Base-by-base conservation (phyloP, 257 asterid genomes). In the Solanum rostratum region DNA sequence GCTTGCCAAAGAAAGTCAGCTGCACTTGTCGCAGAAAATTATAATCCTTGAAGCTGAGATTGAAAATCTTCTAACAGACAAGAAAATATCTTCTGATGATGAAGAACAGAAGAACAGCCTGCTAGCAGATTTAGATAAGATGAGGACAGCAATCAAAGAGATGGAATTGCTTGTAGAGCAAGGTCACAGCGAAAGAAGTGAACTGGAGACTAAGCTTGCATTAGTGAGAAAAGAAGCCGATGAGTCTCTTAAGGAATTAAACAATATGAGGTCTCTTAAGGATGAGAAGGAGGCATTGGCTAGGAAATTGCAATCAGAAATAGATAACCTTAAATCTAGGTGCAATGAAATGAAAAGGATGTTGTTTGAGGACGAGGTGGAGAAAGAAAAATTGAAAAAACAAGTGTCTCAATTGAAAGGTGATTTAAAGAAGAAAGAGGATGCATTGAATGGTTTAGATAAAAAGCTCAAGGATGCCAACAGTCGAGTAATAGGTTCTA, bases 341-440 rank as follows among this genome's bases (percentile, higher is more conserved):
- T 85, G 89, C 70, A 55, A 88, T 4, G 92, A 91, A 71, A 79
- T 94, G 85, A 87, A 88, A 86, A 57, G 83, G 55, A 84, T 76
- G 79, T 76, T 88, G 70, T 83, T 74, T 22, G 92, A 88, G 85
- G 91, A 92, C 41, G 92, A 85, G 88, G 43, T 86, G 90, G 97
- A 93, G 90, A 93, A 91, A 83, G 97, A 91, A 65, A 90, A 91
- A 52, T 87, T 92, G 80, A 91, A 91, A 90, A 91, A 92, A 79
- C 93, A 90, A 83, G 90, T 92, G 52, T 43, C 82, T 62, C 87
- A 88, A 85, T 80, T 93, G 55, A 91, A 91, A 89, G 80, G 85
- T 11, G 93, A 91, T 74, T 79, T 95, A 52, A 92, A 88, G 92
- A 91, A 89, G 88, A 92, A 87, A 66, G 97, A 90, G 88, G 97